Evolutionary conservation across 768 basidiomycete species (phyloP), one percentile per base, ranked within the genome.

Genomic region (Chalciporus piperatus): DNA sequence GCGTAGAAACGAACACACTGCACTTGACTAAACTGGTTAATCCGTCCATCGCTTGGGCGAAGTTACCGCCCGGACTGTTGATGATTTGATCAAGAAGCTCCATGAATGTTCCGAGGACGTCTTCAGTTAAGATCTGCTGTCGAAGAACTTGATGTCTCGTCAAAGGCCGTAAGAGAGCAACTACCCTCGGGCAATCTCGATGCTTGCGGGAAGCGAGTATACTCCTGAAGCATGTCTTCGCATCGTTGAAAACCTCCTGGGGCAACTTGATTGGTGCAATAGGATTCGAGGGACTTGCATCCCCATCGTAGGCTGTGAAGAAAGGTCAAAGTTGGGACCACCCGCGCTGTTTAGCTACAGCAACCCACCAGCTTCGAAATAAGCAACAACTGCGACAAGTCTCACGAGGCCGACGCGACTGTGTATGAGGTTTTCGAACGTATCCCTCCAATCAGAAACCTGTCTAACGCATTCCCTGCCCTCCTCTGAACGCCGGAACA

Each of bases 121-220:
- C 52, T 7, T 23, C 2, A 14, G 41, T 53, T 22, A 48, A 16
- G 9, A 43, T 28, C 9, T 16, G 20, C 32, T n/a, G 6, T 19
- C 41, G 33, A 4, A 43, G 32, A 8, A n/a, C 32, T 28, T 35
- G 17, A 14, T 43, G 46, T 7, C 35, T 22, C 43, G 46, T 47
- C 41, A 47, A 16, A 16, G 51, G 32, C 20, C 27, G 39, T 6
- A 49, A 30, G 8, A 52, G 45, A 4, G 35, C 46, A 28, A 38
- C 17, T 3, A 45, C 51, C 47, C 51, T 48, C 10, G 28, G 22
- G 14, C 46, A 47, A 35, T 43, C 45, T 38, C 33, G 45, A 46
- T n/a, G 22, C 45, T 25, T 23, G 20, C 7, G 45, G 4, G 32
- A 6, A 7, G 20, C 17, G 5, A 45, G 20, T 13, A 45, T 35